These are phyloP conservation scores for Leucocoprinus birnbaumii DNA, from an alignment of 768 basidiomycete species.

Conservation along the genomic window DNA sequence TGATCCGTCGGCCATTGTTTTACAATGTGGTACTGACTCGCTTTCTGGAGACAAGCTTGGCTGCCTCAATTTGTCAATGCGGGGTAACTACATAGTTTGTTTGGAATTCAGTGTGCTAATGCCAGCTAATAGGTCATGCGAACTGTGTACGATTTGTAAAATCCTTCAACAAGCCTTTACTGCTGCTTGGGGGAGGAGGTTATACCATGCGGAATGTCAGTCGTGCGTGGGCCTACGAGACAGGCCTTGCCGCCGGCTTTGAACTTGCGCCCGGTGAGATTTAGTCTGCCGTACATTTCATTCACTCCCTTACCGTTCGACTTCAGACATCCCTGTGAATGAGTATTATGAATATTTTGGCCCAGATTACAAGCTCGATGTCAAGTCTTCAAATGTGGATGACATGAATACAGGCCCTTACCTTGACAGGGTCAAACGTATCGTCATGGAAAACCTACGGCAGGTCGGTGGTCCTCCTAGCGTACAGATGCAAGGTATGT, in stretches of 20 bases:
- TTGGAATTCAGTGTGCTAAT: neutral
- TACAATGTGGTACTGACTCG: conserved; percentile 98
- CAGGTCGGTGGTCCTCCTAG: conserved; percentile 87
- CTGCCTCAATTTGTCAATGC: conserved; percentile 95
- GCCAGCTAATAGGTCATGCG: conserved; percentile 68
- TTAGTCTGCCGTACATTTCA: neutral
- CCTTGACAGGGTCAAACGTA: conserved; percentile 87
- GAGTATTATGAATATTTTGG: conserved; percentile 99
- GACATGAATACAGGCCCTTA: conserved; percentile 94
- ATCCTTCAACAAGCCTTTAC: conserved; percentile 90
- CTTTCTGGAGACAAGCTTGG: conserved; percentile 95
- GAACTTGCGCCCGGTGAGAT: conserved; percentile 80
- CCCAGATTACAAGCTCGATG: conserved; percentile 94
- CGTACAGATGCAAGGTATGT: conserved; percentile 83
- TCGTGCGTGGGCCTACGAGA: conserved; percentile 97
- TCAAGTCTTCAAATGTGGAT: conserved; percentile 91
- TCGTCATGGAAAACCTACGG: conserved; percentile 88
- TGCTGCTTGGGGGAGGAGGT: conserved; percentile 94
- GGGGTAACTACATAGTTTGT: conserved; percentile 43
- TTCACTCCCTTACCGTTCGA: neutral
- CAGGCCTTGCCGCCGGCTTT: conserved; percentile 95
- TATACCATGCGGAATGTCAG: conserved; percentile 99
- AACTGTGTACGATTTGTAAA: conserved; percentile 98
- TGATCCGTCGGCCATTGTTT: conserved; percentile 89
- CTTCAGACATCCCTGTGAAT: conserved; percentile 89